These are phyloP conservation scores for Sugiyamaella novakii DNA, from an alignment of 1,139 yeast genomes.

Conservation along the genomic window DNA sequence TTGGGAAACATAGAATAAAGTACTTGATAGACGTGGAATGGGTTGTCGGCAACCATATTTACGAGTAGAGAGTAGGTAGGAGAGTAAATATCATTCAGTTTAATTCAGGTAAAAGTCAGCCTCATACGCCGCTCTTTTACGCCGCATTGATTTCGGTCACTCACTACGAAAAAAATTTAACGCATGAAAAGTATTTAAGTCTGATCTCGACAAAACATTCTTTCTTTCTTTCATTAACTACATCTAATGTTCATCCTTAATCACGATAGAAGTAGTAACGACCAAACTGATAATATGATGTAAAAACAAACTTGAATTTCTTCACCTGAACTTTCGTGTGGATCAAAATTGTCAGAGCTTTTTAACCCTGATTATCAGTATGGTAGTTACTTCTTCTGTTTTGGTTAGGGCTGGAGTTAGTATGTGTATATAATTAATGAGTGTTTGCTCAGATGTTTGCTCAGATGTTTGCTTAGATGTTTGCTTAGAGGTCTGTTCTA, in stretches of 20 bases:
- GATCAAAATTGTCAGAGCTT: constrained; percentile 42
- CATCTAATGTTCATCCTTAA: too few relatives aligned
- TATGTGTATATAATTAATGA: too few relatives aligned
- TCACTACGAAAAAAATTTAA: constrained; percentile 1
- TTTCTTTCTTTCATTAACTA: too few relatives aligned
- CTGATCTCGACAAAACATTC: constrained; percentile 1
- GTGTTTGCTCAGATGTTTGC: too few relatives aligned
- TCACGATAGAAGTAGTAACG: constrained; percentile 17
- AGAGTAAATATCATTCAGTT: too few relatives aligned
- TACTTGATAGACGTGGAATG: constrained; percentile 3
- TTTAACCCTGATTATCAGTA: constrained; percentile 44
- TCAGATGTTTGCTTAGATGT: too few relatives aligned
- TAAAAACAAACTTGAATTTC: constrained; percentile 39
- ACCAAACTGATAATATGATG: constrained; percentile 22
- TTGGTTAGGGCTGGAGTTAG: constrained; percentile 3
- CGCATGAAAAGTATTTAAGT: constrained; percentile 6
- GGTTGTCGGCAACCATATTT: too few relatives aligned
- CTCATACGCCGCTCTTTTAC: background rate
- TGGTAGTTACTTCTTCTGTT: constrained; percentile 20
- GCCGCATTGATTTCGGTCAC: constrained; percentile 1
- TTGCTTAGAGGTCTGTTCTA: too few relatives aligned
- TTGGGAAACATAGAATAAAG: constrained; percentile 25
- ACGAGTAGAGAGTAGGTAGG: too few relatives aligned
- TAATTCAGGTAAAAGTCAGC: too few relatives aligned
- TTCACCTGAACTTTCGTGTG: constrained; percentile 42